phyloP scores from a whole-genome alignment of 768 basidiomycete genomes.

The Auriscalpium microsporum region DNA sequence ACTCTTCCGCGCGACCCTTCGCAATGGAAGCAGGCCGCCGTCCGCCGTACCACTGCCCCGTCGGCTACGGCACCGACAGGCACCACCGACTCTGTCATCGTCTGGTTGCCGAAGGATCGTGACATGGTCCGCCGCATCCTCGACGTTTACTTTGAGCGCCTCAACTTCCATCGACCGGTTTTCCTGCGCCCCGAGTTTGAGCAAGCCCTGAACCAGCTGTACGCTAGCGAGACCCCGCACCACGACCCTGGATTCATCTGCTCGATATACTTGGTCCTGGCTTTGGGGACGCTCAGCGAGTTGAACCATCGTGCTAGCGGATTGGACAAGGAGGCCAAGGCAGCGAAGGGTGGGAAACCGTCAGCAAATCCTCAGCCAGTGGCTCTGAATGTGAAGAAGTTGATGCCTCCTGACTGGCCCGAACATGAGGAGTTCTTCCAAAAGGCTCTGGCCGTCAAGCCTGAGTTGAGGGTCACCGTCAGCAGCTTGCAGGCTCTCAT shows the following conservation, averaged over 20 bases:
- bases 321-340: conserved; percentile 36
- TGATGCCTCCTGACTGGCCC: conserved; percentile 67
- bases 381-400: conserved; percentile 39
- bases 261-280: conserved; percentile 68
- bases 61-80: conserved; percentile 10
- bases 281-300: conserved; percentile 75
- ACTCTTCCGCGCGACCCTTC: conserved; percentile 49
- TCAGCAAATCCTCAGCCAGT: conserved; percentile 22
- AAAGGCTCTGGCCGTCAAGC: conserved; percentile 67
- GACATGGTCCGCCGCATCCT: conserved; percentile 53
- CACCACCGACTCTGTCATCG: conserved; percentile 32
- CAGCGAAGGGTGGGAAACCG: conserved; percentile 26
- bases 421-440: conserved; percentile 81
- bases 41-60: conserved; percentile 37
- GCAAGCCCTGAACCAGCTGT: conserved; percentile 53
- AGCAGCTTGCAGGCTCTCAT: conserved; percentile 79
- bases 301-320: conserved; percentile 62
- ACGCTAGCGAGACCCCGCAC: conserved; percentile 42
- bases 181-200: conserved; percentile 65
- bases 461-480: conserved; percentile 75
- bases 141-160: conserved; percentile 64
- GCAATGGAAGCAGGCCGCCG: conserved; percentile 51
- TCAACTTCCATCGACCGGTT: conserved; percentile 76
- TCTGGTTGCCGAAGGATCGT: conserved; percentile 76
- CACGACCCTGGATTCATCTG: conserved; percentile 76